Evolutionary conservation across 257 asterid genomes (phyloP).

Genomic region (Solanum habrochaites): DNA sequence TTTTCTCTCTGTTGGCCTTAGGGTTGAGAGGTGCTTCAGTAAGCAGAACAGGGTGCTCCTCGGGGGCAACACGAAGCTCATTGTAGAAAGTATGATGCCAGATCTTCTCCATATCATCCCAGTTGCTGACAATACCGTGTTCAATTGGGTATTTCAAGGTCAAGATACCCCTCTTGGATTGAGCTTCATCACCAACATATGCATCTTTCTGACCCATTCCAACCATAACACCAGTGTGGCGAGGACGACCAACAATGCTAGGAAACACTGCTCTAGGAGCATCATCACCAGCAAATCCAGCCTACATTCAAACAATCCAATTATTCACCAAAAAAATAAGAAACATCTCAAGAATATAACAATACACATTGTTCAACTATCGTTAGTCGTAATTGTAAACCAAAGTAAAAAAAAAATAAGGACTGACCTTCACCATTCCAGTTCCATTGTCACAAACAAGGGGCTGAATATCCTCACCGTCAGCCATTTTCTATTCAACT

Average conservation of each 20-base stretch:
- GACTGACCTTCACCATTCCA: conserved; percentile 2
- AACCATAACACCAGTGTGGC: conserved; percentile 47
- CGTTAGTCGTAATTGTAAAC: neutral
- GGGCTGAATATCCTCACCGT: conserved; percentile 4
- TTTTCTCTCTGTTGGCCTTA: conserved; percentile 44
- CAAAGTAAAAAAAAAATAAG: neutral
- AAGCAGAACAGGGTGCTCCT: conserved; percentile 42
- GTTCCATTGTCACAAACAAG: conserved; percentile 3
- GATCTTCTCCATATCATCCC: conserved; percentile 50
- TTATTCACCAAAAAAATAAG: neutral
- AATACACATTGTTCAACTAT: neutral
- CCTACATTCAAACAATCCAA: conserved; percentile 1
- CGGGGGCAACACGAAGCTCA: conserved; percentile 47
- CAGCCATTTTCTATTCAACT: neutral
- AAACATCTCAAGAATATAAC: neutral
- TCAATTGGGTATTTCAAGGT: conserved; percentile 42
- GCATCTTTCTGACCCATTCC: conserved; percentile 54
- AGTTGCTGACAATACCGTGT: conserved; percentile 42
- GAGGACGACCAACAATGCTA: conserved; percentile 41
- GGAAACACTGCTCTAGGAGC: conserved; percentile 49
- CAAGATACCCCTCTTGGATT: conserved; percentile 43
- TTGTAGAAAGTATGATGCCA: conserved; percentile 51
- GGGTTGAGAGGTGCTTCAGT: conserved; percentile 51
- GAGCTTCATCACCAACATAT: conserved; percentile 43
- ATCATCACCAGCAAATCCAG: conserved; percentile 50